Percentiles rank a stretch among this genome's conserved stretches.
These are phyloP conservation scores for Paecilomyces formosus DNA, from an alignment of 2,329 filamentous ascomycete species.

Conservation along the genomic window DNA sequence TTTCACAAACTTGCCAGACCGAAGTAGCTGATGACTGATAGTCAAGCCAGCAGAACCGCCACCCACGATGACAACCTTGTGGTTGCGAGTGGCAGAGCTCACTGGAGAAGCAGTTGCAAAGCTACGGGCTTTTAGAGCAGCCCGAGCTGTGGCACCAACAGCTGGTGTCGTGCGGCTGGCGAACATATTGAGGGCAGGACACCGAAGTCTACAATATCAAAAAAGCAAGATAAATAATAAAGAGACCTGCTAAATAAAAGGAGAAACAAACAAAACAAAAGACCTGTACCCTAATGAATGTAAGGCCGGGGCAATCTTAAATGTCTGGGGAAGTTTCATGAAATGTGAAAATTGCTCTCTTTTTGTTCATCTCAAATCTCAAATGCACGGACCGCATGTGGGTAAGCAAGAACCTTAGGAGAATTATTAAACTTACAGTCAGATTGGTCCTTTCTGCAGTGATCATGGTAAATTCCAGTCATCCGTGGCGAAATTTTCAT, in stretches of 20 bases:
- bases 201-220: not conserved
- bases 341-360: not conserved
- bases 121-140: slow-evolving; percentile 1
- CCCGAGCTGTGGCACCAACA: slow-evolving; percentile 13
- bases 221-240: not conserved
- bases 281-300: not conserved
- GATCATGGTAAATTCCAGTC: not conserved
- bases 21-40: slow-evolving; percentile 61
- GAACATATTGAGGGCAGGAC: slow-evolving; percentile 16
- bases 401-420: not conserved
- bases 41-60: slow-evolving; percentile 59
- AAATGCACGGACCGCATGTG: not conserved
- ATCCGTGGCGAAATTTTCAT: not conserved
- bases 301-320: not conserved
- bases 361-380: not conserved
- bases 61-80: slow-evolving; percentile 61
- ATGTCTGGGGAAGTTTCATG: not conserved
- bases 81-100: slow-evolving; percentile 34
- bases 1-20: slow-evolving; percentile 47
- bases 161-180: slow-evolving; percentile 15
- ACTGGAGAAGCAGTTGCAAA: slow-evolving; percentile 28
- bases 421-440: not conserved
- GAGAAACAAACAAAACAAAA: not conserved
- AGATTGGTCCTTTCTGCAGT: not conserved
- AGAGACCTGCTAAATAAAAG: not conserved